Evolutionary conservation across 352 stramenopile species (phyloP), one percentile per base, ranked within the genome.

Genomic region (Pythium scleroteichum): DNA sequence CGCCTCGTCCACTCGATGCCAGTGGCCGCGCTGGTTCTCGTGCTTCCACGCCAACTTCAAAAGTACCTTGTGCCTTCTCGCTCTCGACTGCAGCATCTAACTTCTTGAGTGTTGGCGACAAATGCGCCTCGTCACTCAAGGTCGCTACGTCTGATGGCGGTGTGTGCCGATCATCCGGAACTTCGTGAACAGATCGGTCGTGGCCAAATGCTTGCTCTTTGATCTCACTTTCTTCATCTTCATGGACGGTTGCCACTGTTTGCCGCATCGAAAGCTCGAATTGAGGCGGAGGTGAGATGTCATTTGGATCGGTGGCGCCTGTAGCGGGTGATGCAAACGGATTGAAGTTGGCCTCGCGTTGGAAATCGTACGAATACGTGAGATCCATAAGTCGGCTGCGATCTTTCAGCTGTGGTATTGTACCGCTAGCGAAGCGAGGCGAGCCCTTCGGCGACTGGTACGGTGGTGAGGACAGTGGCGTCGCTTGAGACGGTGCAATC

Each of bases 351-450:
- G 62, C 61, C 53, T 89, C 79, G 17, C 77, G 79, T 56, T 84
- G 71, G 23, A 86, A 79, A 40, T 89, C 79, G 53, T 87, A 87
- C 44, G 77, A 89, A 45, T 85, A 82, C 23, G 71, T 81, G 38
- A 86, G 68, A 29, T 89, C 79, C 69, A 84, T 81, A n/a, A 87
- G 76, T 14, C 63, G 63, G 9, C 35, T 27, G 0, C 20, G 20
- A 19, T 56, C 35, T 62, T 49, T 38, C 5, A 35, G 5, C 29
- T 35, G 29, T 10, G 29, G 5, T 5, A 10, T 35, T 10, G 29
- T 10, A 35, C 52, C 38, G 67, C 65, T 48, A 66, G 71, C 48
- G 3, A 17, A 2, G 20, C 51, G 52, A 2, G 48, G 50, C 10
- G 50, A 57, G n/a, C 44, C 48, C 3, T 42, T 46, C 38, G 58